Conservation (phyloP, 1,284 basidiomycete species). For the Puccinia hordei region DNA sequence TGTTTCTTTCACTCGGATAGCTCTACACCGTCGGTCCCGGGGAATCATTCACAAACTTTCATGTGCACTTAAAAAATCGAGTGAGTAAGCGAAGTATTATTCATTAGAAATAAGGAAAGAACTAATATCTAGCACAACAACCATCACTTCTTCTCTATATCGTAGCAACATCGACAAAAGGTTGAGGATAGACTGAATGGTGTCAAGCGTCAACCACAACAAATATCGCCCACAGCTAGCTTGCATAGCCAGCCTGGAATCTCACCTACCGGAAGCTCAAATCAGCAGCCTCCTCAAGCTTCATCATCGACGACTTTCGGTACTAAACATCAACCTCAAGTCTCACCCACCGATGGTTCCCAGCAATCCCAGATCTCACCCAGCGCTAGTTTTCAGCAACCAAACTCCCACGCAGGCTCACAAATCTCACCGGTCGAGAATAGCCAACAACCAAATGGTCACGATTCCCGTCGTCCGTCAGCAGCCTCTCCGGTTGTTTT, state of each 20-base stretch:
- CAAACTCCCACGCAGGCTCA: neutral
- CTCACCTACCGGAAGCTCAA: neutral
- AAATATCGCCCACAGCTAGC: neutral
- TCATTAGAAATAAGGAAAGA: neutral
- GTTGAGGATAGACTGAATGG: conserved; percentile 39
- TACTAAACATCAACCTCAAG: conserved; percentile 6
- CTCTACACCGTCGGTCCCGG: conserved; percentile 89
- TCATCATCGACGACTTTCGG: neutral
- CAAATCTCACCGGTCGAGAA: conserved; percentile 14
- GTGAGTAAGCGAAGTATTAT: conserved; percentile 19
- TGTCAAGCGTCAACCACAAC: neutral
- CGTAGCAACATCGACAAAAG: conserved; percentile 48
- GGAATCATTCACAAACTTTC: conserved; percentile 86
- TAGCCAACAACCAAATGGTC: neutral
- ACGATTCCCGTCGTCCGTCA: neutral
- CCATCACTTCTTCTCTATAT: neutral
- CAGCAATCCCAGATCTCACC: conserved; percentile 10
- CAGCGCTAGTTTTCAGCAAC: neutral
- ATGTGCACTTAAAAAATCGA: conserved; percentile 82
- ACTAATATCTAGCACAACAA: no score
- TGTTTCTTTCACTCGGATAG: conserved; percentile 61
- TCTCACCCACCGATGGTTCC: conserved; percentile 34
- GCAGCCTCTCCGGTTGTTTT: neutral
- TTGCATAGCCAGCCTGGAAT: conserved; percentile 3
- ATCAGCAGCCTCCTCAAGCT: neutral